Percentiles rank a stretch among this genome's conserved stretches.
These are phyloP conservation scores for Hemileccinum impolitum DNA, from an alignment of 768 basidiomycete species.

Conservation along the genomic window DNA sequence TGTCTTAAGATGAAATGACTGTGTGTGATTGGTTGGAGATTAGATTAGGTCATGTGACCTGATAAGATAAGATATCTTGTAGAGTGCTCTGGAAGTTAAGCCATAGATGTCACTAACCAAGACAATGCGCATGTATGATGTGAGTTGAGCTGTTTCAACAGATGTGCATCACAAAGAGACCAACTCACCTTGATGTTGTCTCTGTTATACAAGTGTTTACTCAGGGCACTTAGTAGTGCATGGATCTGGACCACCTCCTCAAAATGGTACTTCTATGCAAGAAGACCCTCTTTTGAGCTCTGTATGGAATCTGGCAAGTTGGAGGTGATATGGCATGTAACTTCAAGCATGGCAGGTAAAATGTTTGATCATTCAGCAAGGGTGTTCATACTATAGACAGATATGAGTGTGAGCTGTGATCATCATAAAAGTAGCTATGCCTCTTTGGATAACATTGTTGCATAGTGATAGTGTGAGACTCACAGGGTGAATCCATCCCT, in stretches of 20 bases:
- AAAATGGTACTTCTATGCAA: conserved; percentile 51
- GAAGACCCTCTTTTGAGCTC: conserved; percentile 66
- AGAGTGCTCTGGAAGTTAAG: too few species aligned
- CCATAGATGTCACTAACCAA: too few species aligned
- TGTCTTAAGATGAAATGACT: too few species aligned
- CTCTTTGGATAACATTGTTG: conserved; percentile 1
- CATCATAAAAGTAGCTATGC: conserved; percentile 9
- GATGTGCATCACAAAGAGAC: neutral
- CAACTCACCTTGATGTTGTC: conserved; percentile 65
- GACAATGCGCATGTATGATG: too few species aligned
- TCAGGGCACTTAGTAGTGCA: conserved; percentile 43
- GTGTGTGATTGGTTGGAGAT: too few species aligned
- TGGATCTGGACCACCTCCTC: conserved; percentile 49
- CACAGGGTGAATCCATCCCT: conserved; percentile 72
- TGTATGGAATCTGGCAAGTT: conserved; percentile 83
- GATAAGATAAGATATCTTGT: too few species aligned
- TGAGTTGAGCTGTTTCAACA: too few species aligned
- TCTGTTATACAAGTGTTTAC: conserved; percentile 53
- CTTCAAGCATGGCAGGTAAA: conserved; percentile 54
- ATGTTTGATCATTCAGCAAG: conserved; percentile 56
- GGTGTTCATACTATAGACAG: conserved; percentile 55
- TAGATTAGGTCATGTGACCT: too few species aligned
- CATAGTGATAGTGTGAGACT: conserved; percentile 30
- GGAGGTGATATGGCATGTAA: conserved; percentile 54
- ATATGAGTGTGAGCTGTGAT: conserved; percentile 14